These are phyloP conservation scores for Colletotrichum lentis DNA, from an alignment of 2,329 filamentous ascomycete genomes.

Conservation along the genomic window DNA sequence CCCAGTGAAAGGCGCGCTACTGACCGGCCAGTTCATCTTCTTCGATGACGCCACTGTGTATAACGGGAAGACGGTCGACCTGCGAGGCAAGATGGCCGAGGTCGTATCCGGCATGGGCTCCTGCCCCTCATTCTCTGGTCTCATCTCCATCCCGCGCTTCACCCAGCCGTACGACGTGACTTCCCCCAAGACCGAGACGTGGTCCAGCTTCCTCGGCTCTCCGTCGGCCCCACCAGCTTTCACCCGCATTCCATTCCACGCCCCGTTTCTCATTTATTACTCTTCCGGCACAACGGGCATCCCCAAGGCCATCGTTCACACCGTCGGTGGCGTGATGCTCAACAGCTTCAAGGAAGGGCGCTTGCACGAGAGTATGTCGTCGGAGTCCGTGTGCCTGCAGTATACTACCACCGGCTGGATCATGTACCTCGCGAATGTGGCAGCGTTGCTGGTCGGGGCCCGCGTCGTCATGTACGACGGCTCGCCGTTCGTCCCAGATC, in stretches of 20 bases:
- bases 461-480: constrained; percentile 81
- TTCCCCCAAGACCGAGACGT: constrained; percentile 53
- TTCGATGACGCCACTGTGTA: constrained; percentile 83
- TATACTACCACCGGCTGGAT: constrained; percentile 83
- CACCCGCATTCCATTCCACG: constrained; percentile 70
- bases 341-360: constrained; percentile 65
- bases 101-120: constrained; percentile 69
- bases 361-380: constrained; percentile 55
- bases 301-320: constrained; percentile 88
- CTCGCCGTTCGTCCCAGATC: constrained; percentile 77
- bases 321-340: constrained; percentile 70
- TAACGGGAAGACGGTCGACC: constrained; percentile 77
- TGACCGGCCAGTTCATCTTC: constrained; percentile 68
- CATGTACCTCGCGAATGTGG: constrained; percentile 77
- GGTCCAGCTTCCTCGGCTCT: constrained; percentile 55
- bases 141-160: constrained; percentile 75
- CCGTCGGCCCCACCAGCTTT: constrained; percentile 57
- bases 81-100: constrained; percentile 75
- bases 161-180: constrained; percentile 66
- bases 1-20: neutral
- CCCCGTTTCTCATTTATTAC: constrained; percentile 81
- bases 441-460: constrained; percentile 66
- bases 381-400: constrained; percentile 58
- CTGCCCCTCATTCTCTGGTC: constrained; percentile 67
- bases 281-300: constrained; percentile 83